A percentile compares a stretch with the other conserved stretches of the same genome.
Evolutionary conservation across 495 filamentous ascomycete species (phyloP).

Genomic region (Penicillium simplicissimum): DNA sequence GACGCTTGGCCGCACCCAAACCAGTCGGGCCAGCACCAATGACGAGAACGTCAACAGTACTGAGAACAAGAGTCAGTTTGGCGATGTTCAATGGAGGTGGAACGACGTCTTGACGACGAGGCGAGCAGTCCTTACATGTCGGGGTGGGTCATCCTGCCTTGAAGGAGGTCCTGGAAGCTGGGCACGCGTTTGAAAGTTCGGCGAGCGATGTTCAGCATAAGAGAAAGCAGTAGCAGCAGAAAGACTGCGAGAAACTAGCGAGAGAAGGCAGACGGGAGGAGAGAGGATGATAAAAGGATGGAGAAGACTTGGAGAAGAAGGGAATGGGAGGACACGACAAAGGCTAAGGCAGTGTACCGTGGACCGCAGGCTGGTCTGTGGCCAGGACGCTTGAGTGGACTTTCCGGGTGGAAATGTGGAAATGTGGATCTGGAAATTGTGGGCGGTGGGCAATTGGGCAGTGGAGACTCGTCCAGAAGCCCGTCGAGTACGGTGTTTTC

Average conservation of each 20-base stretch:
- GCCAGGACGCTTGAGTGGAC: neutral
- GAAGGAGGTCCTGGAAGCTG: conserved; percentile 60
- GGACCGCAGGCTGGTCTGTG: conserved; percentile 5
- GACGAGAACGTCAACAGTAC: conserved; percentile 94
- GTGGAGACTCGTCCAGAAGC: neutral
- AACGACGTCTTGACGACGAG: neutral
- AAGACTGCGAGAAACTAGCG: conserved; percentile 37
- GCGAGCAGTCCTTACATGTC: conserved; percentile 44
- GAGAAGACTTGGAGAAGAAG: conserved; percentile 22
- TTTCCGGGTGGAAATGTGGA: neutral
- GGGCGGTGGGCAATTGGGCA: neutral
- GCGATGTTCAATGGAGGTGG: neutral
- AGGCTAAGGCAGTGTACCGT: conserved; percentile 40
- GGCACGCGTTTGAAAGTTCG: conserved; percentile 57
- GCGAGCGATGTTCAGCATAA: conserved; percentile 54
- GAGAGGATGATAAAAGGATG: conserved; percentile 25
- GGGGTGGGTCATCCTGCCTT: conserved; percentile 60
- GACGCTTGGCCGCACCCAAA: conserved; percentile 93
- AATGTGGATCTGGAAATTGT: neutral
- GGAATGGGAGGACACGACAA: conserved; percentile 25
- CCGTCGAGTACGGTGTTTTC: conserved; percentile 1
- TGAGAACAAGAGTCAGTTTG: conserved; percentile 40
- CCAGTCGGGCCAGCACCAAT: conserved; percentile 98
- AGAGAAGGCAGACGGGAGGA: conserved; percentile 18
- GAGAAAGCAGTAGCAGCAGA: conserved; percentile 36